Conservation (phyloP, 2,329 filamentous ascomycete genomes). For the Botryotinia calthae region DNA sequence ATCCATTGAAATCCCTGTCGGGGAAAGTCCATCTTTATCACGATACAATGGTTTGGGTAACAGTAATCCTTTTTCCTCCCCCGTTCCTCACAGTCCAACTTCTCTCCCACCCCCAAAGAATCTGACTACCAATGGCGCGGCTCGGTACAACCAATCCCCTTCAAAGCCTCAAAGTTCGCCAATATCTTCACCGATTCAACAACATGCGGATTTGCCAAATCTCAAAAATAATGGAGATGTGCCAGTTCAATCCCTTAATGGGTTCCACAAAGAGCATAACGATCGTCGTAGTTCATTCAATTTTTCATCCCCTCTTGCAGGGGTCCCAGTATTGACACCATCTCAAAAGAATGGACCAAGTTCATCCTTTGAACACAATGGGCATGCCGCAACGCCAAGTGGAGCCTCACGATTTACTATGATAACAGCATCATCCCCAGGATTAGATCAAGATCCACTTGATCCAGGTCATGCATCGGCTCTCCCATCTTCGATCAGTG, state of each 20-base stretch:
- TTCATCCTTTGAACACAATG: slow-evolving; percentile 22
- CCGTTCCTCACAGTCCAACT: slow-evolving; percentile 37
- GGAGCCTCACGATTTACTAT: slow-evolving; percentile 9
- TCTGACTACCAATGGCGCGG: slow-evolving; percentile 32
- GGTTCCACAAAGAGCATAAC: slow-evolving; percentile 26
- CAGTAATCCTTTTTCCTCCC: slow-evolving; percentile 36
- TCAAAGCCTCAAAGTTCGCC: slow-evolving; percentile 18
- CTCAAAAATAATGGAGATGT: slow-evolving; percentile 22
- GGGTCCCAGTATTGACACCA: slow-evolving; percentile 35
- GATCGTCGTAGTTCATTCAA: slow-evolving; percentile 34
- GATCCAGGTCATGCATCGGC: slow-evolving; percentile 31
- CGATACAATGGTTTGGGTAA: slow-evolving; percentile 16
- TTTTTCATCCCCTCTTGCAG: slow-evolving; percentile 35
- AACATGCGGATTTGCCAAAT: slow-evolving; percentile 20
- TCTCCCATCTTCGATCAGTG: slow-evolving; percentile 40
- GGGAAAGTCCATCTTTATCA: slow-evolving; percentile 19
- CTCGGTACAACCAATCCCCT: slow-evolving; percentile 14
- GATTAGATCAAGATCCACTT: slow-evolving; percentile 23
- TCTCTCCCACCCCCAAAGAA: slow-evolving; percentile 38
- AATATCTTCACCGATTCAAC: slow-evolving; percentile 24
- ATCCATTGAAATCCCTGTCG: background rate
- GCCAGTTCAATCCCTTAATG: slow-evolving; percentile 20
- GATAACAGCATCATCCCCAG: slow-evolving; percentile 21
- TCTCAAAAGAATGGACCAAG: slow-evolving; percentile 26
- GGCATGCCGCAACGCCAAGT: slow-evolving; percentile 19